phyloP scores from a whole-genome alignment of 495 filamentous ascomycete species.

The Penicillium pancosmium region DNA sequence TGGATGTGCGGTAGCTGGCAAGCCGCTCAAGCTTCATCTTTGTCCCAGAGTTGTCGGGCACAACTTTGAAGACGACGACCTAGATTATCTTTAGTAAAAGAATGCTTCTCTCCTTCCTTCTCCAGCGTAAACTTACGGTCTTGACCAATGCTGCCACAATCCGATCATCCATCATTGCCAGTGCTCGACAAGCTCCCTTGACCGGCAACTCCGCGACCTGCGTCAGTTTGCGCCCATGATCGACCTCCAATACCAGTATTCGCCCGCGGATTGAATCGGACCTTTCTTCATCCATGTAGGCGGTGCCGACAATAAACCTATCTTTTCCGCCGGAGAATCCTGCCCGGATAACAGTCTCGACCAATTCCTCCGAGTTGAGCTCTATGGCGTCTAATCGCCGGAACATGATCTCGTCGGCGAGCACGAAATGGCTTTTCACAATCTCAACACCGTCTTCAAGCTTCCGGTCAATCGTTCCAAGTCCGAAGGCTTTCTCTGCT shows the following conservation, averaged over 20 bases:
- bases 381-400: conserved; percentile 52
- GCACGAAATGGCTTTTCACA: conserved; percentile 61
- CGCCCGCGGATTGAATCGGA: conserved; percentile 64
- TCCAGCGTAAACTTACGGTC: conserved; percentile 58
- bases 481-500: conserved; percentile 76
- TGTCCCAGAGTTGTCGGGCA: conserved; percentile 46
- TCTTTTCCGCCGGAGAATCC: conserved; percentile 66
- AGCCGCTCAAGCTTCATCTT: conserved; percentile 59
- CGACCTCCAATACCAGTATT: conserved; percentile 83
- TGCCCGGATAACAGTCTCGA: conserved; percentile 82
- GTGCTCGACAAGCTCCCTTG: conserved; percentile 75
- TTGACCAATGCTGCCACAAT: conserved; percentile 87
- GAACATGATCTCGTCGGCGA: conserved; percentile 63
- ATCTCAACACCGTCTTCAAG: conserved; percentile 59
- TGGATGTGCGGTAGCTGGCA: conserved; percentile 77
- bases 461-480: conserved; percentile 77
- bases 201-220: conserved; percentile 63
- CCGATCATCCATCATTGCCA: conserved; percentile 73
- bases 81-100: conserved; percentile 16
- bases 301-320: conserved; percentile 86
- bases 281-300: conserved; percentile 65
- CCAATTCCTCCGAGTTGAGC: conserved; percentile 68
- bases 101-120: neutral
- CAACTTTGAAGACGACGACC: conserved; percentile 62
- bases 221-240: conserved; percentile 69